Evolutionary conservation across 306 rosid genomes (phyloP).

Genomic region (Acacia confusa): DNA sequence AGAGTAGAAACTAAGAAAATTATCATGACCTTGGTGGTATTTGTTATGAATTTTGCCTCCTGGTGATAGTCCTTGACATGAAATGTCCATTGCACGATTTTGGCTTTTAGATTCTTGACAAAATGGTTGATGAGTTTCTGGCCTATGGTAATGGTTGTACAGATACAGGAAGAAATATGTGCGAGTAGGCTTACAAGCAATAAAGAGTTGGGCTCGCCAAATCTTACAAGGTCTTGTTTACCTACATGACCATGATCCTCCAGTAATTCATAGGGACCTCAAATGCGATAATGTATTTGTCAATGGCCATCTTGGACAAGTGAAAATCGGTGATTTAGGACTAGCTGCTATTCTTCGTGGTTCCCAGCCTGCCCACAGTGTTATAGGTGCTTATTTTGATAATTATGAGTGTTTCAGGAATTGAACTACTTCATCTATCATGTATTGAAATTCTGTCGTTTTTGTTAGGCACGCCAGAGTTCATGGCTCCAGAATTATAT

Average conservation of each 20-base stretch:
- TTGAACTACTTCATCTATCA: slow-evolving; percentile 10
- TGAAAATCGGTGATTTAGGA: slow-evolving; percentile 89
- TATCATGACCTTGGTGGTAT: not conserved
- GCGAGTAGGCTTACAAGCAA: slow-evolving; percentile 58
- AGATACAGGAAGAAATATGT: slow-evolving; percentile 77
- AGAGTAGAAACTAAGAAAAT: not conserved
- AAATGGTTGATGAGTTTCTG: slow-evolving; percentile 13
- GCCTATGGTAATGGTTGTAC: slow-evolving; percentile 26
- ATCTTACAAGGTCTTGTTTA: slow-evolving; percentile 76
- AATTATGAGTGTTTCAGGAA: slow-evolving; percentile 1
- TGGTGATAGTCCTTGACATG: not conserved
- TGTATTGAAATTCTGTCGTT: not conserved
- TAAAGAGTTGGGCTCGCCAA: slow-evolving; percentile 81
- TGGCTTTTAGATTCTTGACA: slow-evolving; percentile 4
- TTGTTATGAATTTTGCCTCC: not conserved
- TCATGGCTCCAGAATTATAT: slow-evolving; percentile 93
- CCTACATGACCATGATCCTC: slow-evolving; percentile 81
- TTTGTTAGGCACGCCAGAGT: slow-evolving; percentile 81
- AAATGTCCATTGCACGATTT: not conserved
- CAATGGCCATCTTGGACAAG: slow-evolving; percentile 94
- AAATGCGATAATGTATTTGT: slow-evolving; percentile 89
- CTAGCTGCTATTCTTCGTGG: slow-evolving; percentile 79
- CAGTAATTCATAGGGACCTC: slow-evolving; percentile 86
- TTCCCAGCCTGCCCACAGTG: slow-evolving; percentile 80
- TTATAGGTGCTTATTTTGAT: slow-evolving; percentile 58